Conservation (phyloP, 768 basidiomycete species). For the Leccinum longicurvipes region DNA sequence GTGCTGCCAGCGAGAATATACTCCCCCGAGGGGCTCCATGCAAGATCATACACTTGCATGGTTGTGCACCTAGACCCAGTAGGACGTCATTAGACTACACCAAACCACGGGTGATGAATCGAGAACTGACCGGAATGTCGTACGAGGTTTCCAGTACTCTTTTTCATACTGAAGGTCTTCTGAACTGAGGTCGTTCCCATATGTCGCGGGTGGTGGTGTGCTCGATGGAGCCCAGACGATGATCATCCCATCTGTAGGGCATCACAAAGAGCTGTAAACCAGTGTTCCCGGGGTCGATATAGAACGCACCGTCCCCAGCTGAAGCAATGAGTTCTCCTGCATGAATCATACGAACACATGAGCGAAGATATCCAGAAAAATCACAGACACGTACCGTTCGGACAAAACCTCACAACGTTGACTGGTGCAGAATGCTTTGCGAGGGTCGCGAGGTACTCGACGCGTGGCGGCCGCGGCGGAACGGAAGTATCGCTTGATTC, state of each 20-base stretch:
- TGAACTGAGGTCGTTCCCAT: conserved; percentile 75
- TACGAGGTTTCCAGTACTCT: conserved; percentile 91
- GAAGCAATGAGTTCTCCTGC: conserved; percentile 90
- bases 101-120: background rate
- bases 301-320: conserved; percentile 85
- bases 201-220: conserved; percentile 64
- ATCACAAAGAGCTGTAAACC: background rate
- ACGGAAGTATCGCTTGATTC: conserved; percentile 33
- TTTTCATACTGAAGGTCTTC: conserved; percentile 89
- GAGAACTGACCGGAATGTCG: conserved; percentile 68
- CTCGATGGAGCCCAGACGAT: conserved; percentile 91
- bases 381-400: conserved; percentile 64
- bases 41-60: conserved; percentile 96
- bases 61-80: conserved; percentile 68
- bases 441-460: conserved; percentile 94
- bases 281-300: background rate
- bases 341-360: background rate
- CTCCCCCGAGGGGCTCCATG: conserved; percentile 95
- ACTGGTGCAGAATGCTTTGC: conserved; percentile 91
- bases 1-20: conserved; percentile 96
- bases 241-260: conserved; percentile 83
- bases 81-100: conserved; percentile 3
- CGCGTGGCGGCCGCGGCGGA: conserved; percentile 66
- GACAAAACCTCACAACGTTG: conserved; percentile 94
- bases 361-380: background rate